Evolutionary conservation across 148 eudicot species (phyloP).

Genomic region (Silene uniflora): DNA sequence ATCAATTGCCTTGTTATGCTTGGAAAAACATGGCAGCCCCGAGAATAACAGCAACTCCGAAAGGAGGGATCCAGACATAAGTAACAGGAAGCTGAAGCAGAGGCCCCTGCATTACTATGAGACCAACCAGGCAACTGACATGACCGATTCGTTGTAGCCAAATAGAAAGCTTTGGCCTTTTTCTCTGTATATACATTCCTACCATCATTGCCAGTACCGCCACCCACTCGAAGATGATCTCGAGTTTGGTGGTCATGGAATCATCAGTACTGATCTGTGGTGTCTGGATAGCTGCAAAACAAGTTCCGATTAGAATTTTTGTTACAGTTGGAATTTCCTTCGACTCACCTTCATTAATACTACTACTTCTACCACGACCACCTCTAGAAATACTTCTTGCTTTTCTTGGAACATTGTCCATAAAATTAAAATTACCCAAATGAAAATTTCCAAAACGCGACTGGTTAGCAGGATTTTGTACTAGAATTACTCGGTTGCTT

Average conservation of each 20-base stretch:
- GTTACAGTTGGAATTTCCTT: conserved; percentile 3
- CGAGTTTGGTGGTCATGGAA: not conserved
- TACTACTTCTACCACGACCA: too few species aligned
- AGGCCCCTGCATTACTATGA: not conserved
- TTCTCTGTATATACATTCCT: not conserved
- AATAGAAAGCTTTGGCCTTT: not conserved
- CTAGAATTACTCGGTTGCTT: too few species aligned
- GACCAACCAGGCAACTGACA: conserved; percentile 3
- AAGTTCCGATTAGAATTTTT: not conserved
- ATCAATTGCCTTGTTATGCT: not conserved
- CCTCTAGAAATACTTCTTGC: too few species aligned
- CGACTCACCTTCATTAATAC: not conserved
- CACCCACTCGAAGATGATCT: not conserved
- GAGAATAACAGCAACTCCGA: not conserved
- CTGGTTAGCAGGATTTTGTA: too few species aligned
- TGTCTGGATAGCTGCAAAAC: not conserved
- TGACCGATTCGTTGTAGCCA: conserved; percentile 6
- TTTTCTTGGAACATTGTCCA: too few species aligned
- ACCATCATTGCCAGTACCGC: not conserved
- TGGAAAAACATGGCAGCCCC: not conserved
- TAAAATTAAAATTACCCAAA: too few species aligned
- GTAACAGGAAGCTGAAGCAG: not conserved
- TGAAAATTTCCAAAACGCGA: too few species aligned
- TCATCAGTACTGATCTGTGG: not conserved
- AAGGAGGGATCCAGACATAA: not conserved